Evolutionary conservation across 2,329 filamentous ascomycete species (phyloP).

Genomic region (Phyllosticta ampelicida): DNA sequence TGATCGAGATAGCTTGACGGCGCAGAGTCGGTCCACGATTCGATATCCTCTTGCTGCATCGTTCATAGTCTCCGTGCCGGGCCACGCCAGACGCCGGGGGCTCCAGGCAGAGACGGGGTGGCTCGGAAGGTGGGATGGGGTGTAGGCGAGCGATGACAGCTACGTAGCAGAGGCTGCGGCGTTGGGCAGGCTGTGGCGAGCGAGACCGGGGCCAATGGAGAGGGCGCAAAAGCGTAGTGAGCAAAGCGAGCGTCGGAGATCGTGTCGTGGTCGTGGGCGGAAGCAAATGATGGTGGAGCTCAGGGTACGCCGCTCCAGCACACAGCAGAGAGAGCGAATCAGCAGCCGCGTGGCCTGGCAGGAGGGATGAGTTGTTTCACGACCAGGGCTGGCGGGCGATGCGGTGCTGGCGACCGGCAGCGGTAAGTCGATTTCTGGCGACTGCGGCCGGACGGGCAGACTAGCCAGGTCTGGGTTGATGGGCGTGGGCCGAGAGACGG

Average conservation of each 20-base stretch:
- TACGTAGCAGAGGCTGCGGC: conserved; percentile 1
- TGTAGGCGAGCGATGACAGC: background rate
- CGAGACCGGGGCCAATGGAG: conserved; percentile 9
- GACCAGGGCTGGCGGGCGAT: conserved; percentile 7
- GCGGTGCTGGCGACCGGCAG: background rate
- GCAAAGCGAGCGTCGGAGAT: conserved; percentile 9
- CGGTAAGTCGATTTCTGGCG: background rate
- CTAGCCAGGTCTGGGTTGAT: background rate
- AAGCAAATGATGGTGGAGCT: conserved; percentile 11
- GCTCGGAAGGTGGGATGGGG: conserved; percentile 1
- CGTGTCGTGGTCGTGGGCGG: conserved; percentile 8
- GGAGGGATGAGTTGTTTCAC: conserved; percentile 11
- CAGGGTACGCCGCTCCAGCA: conserved; percentile 8
- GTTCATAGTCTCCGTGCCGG: conserved; percentile 10
- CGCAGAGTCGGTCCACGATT: conserved; percentile 8
- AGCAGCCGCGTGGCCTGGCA: conserved; percentile 5
- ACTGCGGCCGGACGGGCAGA: conserved; percentile 1
- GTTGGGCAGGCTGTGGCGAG: conserved; percentile 5
- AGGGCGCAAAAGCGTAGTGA: conserved; percentile 1
- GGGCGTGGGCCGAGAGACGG: background rate
- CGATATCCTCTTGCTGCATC: conserved; percentile 9
- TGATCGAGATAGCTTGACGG: conserved; percentile 2
- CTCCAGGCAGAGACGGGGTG: conserved; percentile 8
- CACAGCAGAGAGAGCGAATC: conserved; percentile 6
- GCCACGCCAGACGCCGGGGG: conserved; percentile 12